Conservation (phyloP, 2,329 filamentous ascomycete species). For the Aspergillus pseudoterreus region DNA sequence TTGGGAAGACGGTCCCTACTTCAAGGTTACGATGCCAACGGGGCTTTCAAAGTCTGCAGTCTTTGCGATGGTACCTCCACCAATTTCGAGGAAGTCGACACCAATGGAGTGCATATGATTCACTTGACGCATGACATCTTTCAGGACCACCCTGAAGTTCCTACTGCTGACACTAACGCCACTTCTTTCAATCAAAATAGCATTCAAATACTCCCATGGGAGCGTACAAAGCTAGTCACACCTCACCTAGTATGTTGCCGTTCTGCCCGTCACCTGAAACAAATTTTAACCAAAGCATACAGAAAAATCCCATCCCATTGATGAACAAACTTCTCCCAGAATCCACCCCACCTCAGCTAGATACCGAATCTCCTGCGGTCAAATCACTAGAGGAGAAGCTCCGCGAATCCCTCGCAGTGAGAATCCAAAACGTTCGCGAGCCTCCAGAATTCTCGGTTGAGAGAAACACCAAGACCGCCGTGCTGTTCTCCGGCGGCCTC, state of each 20-base stretch:
- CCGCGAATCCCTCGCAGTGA: constrained; percentile 58
- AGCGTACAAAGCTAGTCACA: constrained; percentile 12
- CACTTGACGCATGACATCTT: constrained; percentile 43
- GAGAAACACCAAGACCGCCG: constrained; percentile 54
- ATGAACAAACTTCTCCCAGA: constrained; percentile 41
- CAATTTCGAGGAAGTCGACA: constrained; percentile 76
- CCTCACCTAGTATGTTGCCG: constrained; percentile 25
- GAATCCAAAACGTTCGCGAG: constrained; percentile 63
- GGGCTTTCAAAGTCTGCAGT: constrained; percentile 64
- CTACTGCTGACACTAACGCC: constrained; percentile 1
- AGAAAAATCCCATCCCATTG: constrained; percentile 42
- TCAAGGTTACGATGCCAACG: constrained; percentile 46
- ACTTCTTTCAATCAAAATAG: constrained; percentile 13
- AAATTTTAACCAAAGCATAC: constrained; percentile 6
- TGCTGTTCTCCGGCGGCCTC: constrained; percentile 90
- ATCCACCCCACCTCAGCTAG: constrained; percentile 25
- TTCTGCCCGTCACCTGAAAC: too few species aligned
- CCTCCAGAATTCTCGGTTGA: constrained; percentile 41
- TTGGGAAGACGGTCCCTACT: constrained; percentile 83
- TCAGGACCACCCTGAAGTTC: not conserved
- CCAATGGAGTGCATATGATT: constrained; percentile 73
- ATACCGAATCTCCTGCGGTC: constrained; percentile 50
- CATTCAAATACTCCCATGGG: constrained; percentile 28
- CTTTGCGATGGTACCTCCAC: constrained; percentile 54
- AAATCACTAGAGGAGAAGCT: constrained; percentile 53